Evolutionary conservation across 108 stramenopile genomes (phyloP), one percentile per base, ranked within the genome.

Genomic region (Bacterosira constricta): DNA sequence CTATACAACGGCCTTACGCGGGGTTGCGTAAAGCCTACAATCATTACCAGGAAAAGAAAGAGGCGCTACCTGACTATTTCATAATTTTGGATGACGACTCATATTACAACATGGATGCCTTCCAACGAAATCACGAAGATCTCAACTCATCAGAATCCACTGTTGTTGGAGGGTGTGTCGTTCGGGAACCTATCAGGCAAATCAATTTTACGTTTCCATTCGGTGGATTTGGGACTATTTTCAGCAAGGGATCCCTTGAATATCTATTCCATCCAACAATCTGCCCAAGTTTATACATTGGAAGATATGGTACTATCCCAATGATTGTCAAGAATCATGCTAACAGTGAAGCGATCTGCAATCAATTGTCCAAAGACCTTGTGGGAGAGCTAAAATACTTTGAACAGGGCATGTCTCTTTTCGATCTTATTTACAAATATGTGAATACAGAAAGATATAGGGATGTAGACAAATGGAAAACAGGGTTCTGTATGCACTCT

Each of bases 51-150:
- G 37, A n/a, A n/a, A n/a, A 21, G 0, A 23, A 32, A 11, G n/a
- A 57, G 8, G 46, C 26, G 12, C 42, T 81, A 11, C 86, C 86
- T 1, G 77, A 87, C 61, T 87, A 78, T 72, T 65, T 87, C 15
- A 18, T 87, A 12, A 53, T 87, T 27, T 18, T 78, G 20, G 86
- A 87, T 54, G 86, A 84, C 36, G 86, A 87, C 62, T 82, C 83
- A 11, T 83, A 78, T 68, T 59, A 58, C 58, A 73, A 86, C 37
- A 82, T 87, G 69, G 63, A 74, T 27, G 4, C 34, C 1, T 64
- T 82, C 42, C 18, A 55, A 12, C 11, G 15, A 2, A 66, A 69
- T 36, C 46, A 78, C 35, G 39, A 35, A 30, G 11, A 13, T 6
- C 0, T 26, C 12, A 41, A 80, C 60, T 75, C 75, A 2, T 36